These are phyloP conservation scores for Sporothrix pseudoabietina DNA, from an alignment of 2,329 filamentous ascomycete species.

Conservation along the genomic window DNA sequence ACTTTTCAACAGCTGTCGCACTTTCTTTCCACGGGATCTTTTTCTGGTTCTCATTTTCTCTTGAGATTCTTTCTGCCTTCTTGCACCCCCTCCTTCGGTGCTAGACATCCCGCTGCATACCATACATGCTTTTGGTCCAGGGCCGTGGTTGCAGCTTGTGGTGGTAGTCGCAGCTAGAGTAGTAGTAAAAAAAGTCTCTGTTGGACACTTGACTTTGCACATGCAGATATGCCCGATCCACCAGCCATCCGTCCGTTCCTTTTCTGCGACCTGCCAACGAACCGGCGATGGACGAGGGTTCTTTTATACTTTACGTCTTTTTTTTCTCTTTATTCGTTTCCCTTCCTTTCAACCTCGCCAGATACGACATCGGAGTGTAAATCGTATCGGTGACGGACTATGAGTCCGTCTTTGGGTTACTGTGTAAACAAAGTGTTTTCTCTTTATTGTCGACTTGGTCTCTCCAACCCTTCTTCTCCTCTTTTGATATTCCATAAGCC, in stretches of 20 bases:
- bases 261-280: constrained; percentile 1
- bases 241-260: constrained; percentile 1
- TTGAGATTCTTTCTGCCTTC: background rate
- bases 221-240: constrained; percentile 33
- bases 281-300: background rate
- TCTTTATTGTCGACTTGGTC: background rate
- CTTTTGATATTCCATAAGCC: background rate
- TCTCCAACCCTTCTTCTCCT: background rate
- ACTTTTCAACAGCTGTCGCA: background rate
- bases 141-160: background rate
- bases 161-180: background rate
- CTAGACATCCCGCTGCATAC: constrained; percentile 23
- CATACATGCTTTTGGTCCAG: constrained; percentile 15
- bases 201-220: constrained; percentile 1
- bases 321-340: background rate
- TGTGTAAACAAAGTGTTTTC: background rate
- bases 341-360: background rate
- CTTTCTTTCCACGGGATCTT: background rate
- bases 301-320: background rate
- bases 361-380: constrained; percentile 3
- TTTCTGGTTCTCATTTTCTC: background rate
- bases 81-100: background rate
- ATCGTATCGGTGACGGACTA: background rate
- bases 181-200: background rate
- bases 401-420: background rate